Evolutionary conservation across 2,329 filamentous ascomycete genomes (phyloP).

Genomic region (Fusarium robinianum): DNA sequence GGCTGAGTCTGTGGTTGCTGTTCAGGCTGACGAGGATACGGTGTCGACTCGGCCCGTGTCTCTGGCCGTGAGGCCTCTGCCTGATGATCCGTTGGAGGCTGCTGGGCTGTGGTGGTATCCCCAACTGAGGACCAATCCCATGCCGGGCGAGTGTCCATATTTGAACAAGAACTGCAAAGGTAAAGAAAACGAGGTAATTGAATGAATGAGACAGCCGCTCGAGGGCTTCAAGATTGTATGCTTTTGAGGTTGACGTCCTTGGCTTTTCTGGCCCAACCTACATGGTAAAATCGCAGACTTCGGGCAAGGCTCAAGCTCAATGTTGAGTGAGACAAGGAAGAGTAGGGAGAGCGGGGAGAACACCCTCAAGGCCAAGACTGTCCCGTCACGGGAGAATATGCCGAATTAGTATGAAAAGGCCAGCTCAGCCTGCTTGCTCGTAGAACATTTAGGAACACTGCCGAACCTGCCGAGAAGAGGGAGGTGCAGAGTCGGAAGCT

Average conservation of each 20-base stretch:
- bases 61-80: slow-evolving; percentile 8
- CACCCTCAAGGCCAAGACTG: slow-evolving; percentile 26
- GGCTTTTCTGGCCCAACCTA: slow-evolving; percentile 35
- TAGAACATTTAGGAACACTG: slow-evolving; percentile 32
- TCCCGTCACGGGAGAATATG: slow-evolving; percentile 24
- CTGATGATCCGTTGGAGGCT: slow-evolving; percentile 15
- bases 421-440: slow-evolving; percentile 38
- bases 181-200: slow-evolving; percentile 19
- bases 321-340: slow-evolving; percentile 14
- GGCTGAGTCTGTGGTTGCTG: slow-evolving; percentile 14
- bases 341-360: slow-evolving; percentile 28
- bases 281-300: slow-evolving; percentile 30
- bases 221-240: slow-evolving; percentile 15
- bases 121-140: slow-evolving; percentile 37
- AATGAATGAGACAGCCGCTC: slow-evolving; percentile 11
- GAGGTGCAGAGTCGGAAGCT: too few species aligned
- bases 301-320: slow-evolving; percentile 22
- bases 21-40: slow-evolving; percentile 7
- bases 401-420: slow-evolving; percentile 36
- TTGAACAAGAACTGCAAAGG: slow-evolving; percentile 25
- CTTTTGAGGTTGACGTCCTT: slow-evolving; percentile 21
- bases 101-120: slow-evolving; percentile 15
- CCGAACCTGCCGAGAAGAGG: slow-evolving; percentile 37
- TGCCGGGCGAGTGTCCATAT: slow-evolving; percentile 37
- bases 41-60: slow-evolving; percentile 7